phyloP scores from a whole-genome alignment of 148 eudicot species.

The Camellia granthamiana region DNA sequence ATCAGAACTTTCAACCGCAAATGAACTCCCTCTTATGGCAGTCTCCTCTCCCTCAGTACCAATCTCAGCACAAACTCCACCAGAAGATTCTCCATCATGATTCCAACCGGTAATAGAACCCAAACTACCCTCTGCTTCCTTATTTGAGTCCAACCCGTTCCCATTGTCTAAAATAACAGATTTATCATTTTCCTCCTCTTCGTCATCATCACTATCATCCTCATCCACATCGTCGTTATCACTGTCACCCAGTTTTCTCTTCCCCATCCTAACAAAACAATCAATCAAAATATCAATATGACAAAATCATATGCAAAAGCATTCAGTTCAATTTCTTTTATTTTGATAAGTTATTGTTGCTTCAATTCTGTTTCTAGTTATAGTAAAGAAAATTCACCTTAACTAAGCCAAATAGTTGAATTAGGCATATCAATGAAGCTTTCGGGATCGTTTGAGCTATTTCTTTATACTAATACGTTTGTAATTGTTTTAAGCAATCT shows the following conservation, averaged over 20 bases:
- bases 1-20: conserved; percentile 29
- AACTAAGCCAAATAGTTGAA: too few relatives aligned
- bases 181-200: conserved; percentile 48
- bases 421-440: too few relatives aligned
- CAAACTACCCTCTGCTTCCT: conserved; percentile 45
- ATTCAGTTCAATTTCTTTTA: too few relatives aligned
- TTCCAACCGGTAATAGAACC: conserved; percentile 48
- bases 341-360: neutral
- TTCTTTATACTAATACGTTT: too few relatives aligned
- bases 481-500: too few relatives aligned
- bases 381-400: too few relatives aligned
- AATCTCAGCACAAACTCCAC: conserved; percentile 41
- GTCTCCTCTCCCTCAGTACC: conserved; percentile 61
- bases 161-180: conserved; percentile 57
- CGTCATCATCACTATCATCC: conserved; percentile 45
- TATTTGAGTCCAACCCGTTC: conserved; percentile 49
- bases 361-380: neutral
- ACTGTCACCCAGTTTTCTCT: conserved; percentile 73
- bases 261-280: conserved; percentile 68
- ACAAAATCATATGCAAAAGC: conserved; percentile 10
- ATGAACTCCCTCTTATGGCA: conserved; percentile 17
- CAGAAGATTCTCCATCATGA: conserved; percentile 31
- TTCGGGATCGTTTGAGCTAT: too few relatives aligned
- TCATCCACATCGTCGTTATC: conserved; percentile 51
- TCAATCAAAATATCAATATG: neutral